These are phyloP conservation scores for Lolium rigidum DNA, from an alignment of 176 grass and related monocot species.

Conservation along the genomic window DNA sequence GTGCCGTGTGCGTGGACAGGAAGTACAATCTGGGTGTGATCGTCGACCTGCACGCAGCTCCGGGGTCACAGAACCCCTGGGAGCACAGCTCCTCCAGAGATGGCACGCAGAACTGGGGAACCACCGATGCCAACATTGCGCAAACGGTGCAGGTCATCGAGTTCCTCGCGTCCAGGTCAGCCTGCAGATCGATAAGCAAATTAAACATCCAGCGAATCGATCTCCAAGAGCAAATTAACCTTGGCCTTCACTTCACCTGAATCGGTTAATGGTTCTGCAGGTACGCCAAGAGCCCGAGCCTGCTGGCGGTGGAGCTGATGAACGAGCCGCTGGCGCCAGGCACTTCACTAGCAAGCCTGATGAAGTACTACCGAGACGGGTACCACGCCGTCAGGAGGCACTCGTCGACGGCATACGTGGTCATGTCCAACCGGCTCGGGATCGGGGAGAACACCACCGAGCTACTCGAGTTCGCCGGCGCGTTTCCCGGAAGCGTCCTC, in stretches of 20 bases:
- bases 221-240: too few species aligned
- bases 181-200: too few species aligned
- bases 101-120: slow-evolving; percentile 48
- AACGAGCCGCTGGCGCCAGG: slow-evolving; percentile 63
- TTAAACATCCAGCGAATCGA: too few species aligned
- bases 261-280: slow-evolving; percentile 16
- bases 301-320: slow-evolving; percentile 70
- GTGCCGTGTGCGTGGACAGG: not conserved
- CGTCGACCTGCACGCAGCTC: slow-evolving; percentile 55
- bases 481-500: slow-evolving; percentile 39
- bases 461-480: slow-evolving; percentile 50
- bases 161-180: slow-evolving; percentile 51
- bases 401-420: slow-evolving; percentile 60
- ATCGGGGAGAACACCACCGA: slow-evolving; percentile 30
- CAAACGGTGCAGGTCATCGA: slow-evolving; percentile 54
- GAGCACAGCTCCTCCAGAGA: slow-evolving; percentile 58
- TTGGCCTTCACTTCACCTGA: not conserved
- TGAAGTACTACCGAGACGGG: slow-evolving; percentile 65
- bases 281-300: slow-evolving; percentile 49
- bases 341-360: slow-evolving; percentile 46
- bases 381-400: slow-evolving; percentile 68
- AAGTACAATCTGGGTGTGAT: slow-evolving; percentile 57
- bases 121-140: slow-evolving; percentile 33
- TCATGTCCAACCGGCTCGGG: slow-evolving; percentile 63
- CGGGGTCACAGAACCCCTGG: slow-evolving; percentile 54